Conservation (phyloP, 352 stramenopile genomes). For the Globisporangium cederbergense region DNA sequence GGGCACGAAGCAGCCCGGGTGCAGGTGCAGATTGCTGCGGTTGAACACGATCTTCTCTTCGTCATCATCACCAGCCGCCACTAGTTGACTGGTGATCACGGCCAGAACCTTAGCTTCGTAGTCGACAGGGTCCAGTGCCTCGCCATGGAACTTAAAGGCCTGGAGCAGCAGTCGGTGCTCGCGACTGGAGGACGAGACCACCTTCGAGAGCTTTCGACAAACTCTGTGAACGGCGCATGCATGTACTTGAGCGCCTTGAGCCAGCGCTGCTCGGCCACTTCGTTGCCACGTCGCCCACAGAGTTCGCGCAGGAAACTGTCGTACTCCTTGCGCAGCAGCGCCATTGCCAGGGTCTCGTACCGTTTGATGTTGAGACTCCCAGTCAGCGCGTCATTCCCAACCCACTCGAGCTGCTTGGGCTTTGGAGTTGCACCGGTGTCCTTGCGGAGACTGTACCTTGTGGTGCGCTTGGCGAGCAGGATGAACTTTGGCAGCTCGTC, state of each 20-base stretch:
- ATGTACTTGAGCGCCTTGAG: constrained; percentile 31
- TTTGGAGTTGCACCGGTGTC: neutral
- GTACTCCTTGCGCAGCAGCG: constrained; percentile 45
- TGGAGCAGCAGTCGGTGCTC: constrained; percentile 54
- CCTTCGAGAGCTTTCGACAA: constrained; percentile 21
- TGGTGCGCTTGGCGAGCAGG: constrained; percentile 49
- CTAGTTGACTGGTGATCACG: constrained; percentile 37
- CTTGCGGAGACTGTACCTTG: constrained; percentile 32
- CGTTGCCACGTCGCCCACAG: constrained; percentile 30
- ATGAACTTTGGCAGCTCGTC: constrained; percentile 50
- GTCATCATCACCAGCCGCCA: constrained; percentile 1
- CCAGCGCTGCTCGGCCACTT: constrained; percentile 33
- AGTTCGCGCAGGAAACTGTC: constrained; percentile 39
- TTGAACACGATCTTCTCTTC: constrained; percentile 44
- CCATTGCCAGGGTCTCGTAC: constrained; percentile 36
- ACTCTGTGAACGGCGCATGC: constrained; percentile 21
- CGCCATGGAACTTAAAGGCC: constrained; percentile 33
- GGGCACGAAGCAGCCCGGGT: constrained; percentile 35
- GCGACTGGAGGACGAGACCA: constrained; percentile 19
- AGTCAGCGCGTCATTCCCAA: constrained; percentile 23
- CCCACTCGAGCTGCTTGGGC: constrained; percentile 30
- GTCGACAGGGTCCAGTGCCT: constrained; percentile 20
- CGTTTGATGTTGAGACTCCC: constrained; percentile 17
- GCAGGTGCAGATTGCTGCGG: constrained; percentile 50
- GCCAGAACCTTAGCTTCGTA: constrained; percentile 51